Evolutionary conservation across 768 basidiomycete species (phyloP).

Genomic region (Trametes elegans): DNA sequence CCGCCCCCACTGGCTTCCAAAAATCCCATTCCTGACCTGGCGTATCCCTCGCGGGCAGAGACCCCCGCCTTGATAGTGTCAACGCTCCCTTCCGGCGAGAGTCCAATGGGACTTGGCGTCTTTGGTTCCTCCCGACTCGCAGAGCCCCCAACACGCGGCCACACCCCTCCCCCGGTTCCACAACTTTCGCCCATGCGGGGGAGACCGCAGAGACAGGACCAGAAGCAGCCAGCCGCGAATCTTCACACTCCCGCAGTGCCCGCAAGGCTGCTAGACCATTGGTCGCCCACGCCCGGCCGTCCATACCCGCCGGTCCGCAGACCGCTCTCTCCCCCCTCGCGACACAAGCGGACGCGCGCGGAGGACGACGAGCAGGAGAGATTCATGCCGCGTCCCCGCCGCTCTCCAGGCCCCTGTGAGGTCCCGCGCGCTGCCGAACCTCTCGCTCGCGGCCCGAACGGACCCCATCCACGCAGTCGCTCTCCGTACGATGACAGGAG

Average conservation of each 20-base stretch:
- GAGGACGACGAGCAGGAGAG: not conserved
- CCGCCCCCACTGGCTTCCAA: not conserved
- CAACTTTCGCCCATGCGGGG: not conserved
- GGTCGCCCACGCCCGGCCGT: not conserved
- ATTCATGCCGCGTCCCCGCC: not conserved
- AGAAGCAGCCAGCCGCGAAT: not conserved
- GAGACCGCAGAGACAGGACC: not conserved
- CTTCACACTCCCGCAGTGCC: not conserved
- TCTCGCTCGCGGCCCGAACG: not conserved
- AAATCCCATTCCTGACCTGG: constrained; percentile 5
- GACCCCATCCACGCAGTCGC: not conserved
- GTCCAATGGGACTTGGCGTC: not conserved
- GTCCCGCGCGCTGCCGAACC: not conserved
- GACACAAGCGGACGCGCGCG: constrained; percentile 9
- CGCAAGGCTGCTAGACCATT: not conserved
- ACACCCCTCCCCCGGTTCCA: not conserved
- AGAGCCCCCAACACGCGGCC: not conserved
- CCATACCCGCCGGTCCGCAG: not conserved
- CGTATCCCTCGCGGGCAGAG: constrained; percentile 2
- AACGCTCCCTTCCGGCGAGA: not conserved
- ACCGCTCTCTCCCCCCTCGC: not conserved
- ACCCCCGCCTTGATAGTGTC: not conserved
- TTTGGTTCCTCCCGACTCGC: not conserved
- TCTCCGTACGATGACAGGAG: not conserved
- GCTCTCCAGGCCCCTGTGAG: not conserved